Percentiles rank a stretch among this genome's conserved stretches.
phyloP scores from a whole-genome alignment of 2,329 filamentous ascomycete genomes.

The Aspergillus ochraceus region DNA sequence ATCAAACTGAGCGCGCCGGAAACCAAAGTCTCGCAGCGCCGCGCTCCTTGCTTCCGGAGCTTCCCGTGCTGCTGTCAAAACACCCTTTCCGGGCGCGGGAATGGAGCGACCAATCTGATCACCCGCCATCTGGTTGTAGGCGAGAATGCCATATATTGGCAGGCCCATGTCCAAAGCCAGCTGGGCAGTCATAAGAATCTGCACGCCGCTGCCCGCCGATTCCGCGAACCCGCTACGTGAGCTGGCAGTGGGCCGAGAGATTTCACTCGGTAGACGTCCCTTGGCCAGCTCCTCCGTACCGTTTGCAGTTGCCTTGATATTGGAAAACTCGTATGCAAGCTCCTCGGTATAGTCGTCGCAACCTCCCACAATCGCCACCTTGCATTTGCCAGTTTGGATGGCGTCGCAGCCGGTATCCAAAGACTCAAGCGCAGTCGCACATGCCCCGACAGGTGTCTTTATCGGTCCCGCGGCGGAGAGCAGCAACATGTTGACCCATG shows the following conservation, averaged over 20 bases:
- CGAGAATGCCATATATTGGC: slow-evolving; percentile 81
- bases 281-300: slow-evolving; percentile 90
- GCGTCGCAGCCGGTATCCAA: slow-evolving; percentile 95
- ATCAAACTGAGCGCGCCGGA: slow-evolving; percentile 87
- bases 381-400: slow-evolving; percentile 94
- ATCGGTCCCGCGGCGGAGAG: slow-evolving; percentile 93
- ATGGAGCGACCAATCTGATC: slow-evolving; percentile 98
- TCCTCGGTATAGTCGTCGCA: slow-evolving; percentile 98
- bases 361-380: slow-evolving; percentile 91
- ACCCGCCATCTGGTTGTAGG: slow-evolving; percentile 86
- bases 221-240: slow-evolving; percentile 98
- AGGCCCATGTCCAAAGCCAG: slow-evolving; percentile 12
- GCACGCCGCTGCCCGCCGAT: slow-evolving; percentile 92
- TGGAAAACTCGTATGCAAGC: slow-evolving; percentile 96
- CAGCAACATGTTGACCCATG: slow-evolving; percentile 99
- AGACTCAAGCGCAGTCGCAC: slow-evolving; percentile 92
- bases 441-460: slow-evolving; percentile 95
- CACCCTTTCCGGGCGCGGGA: slow-evolving; percentile 87
- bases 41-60: slow-evolving; percentile 82
- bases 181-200: slow-evolving; percentile 58
- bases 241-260: slow-evolving; percentile 93
- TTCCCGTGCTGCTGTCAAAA: slow-evolving; percentile 81
- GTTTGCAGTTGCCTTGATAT: slow-evolving; percentile 98
- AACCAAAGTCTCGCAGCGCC: slow-evolving; percentile 90
- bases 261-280: slow-evolving; percentile 87